Evolutionary conservation across 2,329 filamentous ascomycete species (phyloP).

Genomic region (Dothistroma septosporum): DNA sequence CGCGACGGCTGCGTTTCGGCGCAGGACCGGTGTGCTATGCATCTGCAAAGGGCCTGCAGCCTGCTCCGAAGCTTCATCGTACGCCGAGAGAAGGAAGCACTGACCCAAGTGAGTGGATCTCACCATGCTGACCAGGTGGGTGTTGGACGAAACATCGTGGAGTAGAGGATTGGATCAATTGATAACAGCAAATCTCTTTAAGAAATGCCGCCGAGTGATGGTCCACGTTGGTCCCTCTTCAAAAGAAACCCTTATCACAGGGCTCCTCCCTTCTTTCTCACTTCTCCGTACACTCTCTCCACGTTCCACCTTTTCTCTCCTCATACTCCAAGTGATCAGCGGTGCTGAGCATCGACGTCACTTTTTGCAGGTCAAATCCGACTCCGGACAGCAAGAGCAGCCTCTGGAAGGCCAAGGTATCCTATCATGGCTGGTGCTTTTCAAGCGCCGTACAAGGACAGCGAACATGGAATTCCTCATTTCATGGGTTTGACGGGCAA

Average conservation of each 20-base stretch:
- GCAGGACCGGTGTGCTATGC: not conserved
- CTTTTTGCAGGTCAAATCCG: not conserved
- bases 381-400: not conserved
- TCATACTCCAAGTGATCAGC: conserved; percentile 5
- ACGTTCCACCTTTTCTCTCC: conserved; percentile 10
- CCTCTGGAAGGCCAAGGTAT: conserved; percentile 10
- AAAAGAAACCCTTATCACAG: not conserved
- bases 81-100: not conserved
- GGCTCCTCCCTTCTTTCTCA: not conserved
- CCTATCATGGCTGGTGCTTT: conserved; percentile 12
- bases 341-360: conserved; percentile 7
- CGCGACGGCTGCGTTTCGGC: not conserved
- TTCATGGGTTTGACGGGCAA: conserved; percentile 59
- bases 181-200: conserved; percentile 1
- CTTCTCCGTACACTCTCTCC: conserved; percentile 2
- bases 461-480: conserved; percentile 37
- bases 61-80: not conserved
- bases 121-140: conserved; percentile 3
- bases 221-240: not conserved
- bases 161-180: not conserved
- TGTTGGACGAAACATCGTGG: not conserved
- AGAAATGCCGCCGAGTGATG: not conserved
- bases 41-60: not conserved
- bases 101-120: conserved; percentile 9
- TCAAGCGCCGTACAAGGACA: conserved; percentile 20